phyloP scores from a whole-genome alignment of 345 rosid genomes.

The Physaria fendleri region DNA sequence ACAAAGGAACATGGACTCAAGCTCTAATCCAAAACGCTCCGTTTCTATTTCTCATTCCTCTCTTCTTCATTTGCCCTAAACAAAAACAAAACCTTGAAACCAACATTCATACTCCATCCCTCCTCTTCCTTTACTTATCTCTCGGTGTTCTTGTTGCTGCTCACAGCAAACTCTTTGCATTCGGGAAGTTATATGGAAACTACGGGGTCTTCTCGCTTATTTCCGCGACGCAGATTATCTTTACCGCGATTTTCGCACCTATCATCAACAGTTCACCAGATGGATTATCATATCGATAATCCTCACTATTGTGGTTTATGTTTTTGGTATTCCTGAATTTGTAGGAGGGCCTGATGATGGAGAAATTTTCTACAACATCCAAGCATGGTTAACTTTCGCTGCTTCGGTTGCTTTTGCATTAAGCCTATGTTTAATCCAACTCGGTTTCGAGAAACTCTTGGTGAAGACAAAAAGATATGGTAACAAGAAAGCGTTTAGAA shows the following conservation, averaged over 20 bases:
- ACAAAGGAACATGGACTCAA: neutral
- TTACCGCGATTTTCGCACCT: neutral
- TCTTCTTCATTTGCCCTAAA: neutral
- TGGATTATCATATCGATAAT: neutral
- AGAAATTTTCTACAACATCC: neutral
- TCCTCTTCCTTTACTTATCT: neutral
- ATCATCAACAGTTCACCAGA: neutral
- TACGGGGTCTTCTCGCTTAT: neutral
- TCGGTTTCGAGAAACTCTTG: neutral
- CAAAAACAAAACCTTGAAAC: neutral
- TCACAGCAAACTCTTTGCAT: conserved; percentile 1
- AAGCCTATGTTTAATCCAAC: neutral
- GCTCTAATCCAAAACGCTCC: conserved; percentile 1
- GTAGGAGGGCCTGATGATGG: neutral
- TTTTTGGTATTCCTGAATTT: neutral
- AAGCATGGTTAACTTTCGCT: conserved; percentile 8
- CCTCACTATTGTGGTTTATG: neutral
- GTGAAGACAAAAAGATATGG: neutral
- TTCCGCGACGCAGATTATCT: neutral
- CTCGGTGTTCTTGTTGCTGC: conserved; percentile 6
- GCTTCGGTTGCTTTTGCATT: neutral
- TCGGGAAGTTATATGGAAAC: neutral
- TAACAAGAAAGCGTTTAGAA: conserved; percentile 1
- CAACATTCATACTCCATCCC: neutral
- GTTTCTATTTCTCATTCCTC: neutral